These are phyloP conservation scores for Fomitiporia mediterranea DNA, from an alignment of 1,284 basidiomycete species.

Conservation along the genomic window DNA sequence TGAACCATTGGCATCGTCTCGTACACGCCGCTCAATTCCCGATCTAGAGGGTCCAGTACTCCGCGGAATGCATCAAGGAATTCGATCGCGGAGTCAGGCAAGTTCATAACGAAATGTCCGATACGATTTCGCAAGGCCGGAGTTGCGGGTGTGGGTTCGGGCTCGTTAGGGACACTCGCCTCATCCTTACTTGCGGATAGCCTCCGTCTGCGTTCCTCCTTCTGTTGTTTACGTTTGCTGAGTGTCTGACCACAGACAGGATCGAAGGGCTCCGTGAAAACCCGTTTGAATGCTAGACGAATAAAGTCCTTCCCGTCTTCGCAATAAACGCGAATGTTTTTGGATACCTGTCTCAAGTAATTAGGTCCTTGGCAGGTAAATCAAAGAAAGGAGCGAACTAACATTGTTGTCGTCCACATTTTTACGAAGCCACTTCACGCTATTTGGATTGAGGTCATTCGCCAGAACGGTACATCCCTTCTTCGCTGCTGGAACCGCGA, in stretches of 20 bases:
- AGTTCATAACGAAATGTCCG: constrained; percentile 94
- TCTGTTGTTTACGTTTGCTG: constrained; percentile 40
- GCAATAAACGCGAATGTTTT: constrained; percentile 65
- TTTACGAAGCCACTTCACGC: constrained; percentile 70
- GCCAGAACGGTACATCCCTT: constrained; percentile 86
- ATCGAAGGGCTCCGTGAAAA: constrained; percentile 62
- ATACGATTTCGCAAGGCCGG: constrained; percentile 46
- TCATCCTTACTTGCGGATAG: constrained; percentile 18
- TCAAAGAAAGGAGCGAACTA: constrained; percentile 23
- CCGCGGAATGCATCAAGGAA: constrained; percentile 90
- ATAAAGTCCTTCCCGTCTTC: constrained; percentile 88
- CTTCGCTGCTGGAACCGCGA: constrained; percentile 90
- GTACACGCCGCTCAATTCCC: constrained; percentile 44
- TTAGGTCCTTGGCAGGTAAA: not conserved
- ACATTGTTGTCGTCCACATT: constrained; percentile 79
- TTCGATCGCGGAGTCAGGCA: constrained; percentile 87
- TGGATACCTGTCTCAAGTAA: constrained; percentile 49
- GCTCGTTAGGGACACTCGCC: not conserved
- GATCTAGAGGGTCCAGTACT: constrained; percentile 42
- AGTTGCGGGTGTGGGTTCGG: not conserved
- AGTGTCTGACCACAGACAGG: constrained; percentile 45
- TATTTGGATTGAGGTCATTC: constrained; percentile 93
- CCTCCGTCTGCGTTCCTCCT: constrained; percentile 17
- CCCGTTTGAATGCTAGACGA: constrained; percentile 46
- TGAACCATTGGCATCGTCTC: constrained; percentile 85